phyloP scores from a whole-genome alignment of 73 alveolate genomes.

The Paramecium sonneborni region DNA sequence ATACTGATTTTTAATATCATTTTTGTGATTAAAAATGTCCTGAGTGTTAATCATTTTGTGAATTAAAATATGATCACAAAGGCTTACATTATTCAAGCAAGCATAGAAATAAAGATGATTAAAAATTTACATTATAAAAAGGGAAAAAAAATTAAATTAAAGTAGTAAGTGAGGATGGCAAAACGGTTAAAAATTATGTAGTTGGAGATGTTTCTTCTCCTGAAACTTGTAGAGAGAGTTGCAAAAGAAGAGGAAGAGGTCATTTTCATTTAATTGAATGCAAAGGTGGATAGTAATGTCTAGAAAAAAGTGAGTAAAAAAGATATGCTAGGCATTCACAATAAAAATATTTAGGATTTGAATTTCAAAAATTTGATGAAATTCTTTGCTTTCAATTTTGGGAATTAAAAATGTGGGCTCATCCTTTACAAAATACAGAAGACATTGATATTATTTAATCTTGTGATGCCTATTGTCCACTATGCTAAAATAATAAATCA shows the following conservation, averaged over 20 bases:
- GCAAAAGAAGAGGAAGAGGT: constrained; percentile 54
- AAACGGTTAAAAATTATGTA: not conserved
- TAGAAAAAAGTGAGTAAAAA: not conserved
- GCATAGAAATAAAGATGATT: constrained; percentile 53
- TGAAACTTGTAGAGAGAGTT: constrained; percentile 33
- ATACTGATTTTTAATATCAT: not conserved
- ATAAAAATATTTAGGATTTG: not conserved
- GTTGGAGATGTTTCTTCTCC: not conserved
- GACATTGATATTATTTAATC: not conserved
- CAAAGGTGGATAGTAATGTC: constrained; percentile 20
- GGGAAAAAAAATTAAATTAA: not conserved
- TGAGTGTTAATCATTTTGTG: constrained; percentile 7
- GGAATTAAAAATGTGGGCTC: constrained; percentile 34
- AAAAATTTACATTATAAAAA: not conserved
- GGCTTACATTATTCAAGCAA: not conserved
- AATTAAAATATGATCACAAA: not conserved
- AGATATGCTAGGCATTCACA: constrained; percentile 38
- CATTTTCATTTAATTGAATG: constrained; percentile 59
- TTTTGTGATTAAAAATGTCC: constrained; percentile 13
- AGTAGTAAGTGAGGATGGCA: not conserved
- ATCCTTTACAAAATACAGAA: not conserved
- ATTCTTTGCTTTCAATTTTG: constrained; percentile 30
- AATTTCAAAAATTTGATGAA: constrained; percentile 17
- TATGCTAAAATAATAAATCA: not conserved
- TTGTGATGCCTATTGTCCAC: constrained; percentile 29